Base-by-base conservation (phyloP, 2,329 filamentous ascomycete genomes). In the Botrytis tulipae region DNA sequence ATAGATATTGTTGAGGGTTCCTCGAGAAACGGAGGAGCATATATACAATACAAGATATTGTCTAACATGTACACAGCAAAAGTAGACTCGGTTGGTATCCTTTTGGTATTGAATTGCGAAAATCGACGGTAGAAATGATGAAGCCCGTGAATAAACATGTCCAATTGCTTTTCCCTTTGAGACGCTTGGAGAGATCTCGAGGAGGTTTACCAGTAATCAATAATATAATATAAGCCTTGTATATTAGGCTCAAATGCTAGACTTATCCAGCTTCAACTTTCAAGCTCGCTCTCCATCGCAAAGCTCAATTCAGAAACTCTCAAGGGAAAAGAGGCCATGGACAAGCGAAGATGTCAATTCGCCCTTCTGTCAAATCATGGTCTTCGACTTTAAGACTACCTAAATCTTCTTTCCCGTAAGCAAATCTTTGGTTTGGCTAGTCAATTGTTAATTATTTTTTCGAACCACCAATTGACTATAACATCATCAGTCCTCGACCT, bases 371-470 rank as follows among this genome's bases (percentile, higher is more conserved):
- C 63, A 90, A 88, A 83, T 90, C 87, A 81, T 93, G 92, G 91
- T 88, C 90, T 81, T 89, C 90, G 81, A 94, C 92, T 71, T 82
- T 95, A 82, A 91, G 88, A 83, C 87, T 96, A 79, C 93, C 93
- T 74, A 91, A 90, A 80, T 92, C 92, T 67, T 88, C 86, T 62
- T 93, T 95, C 78, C 91, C 91, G 89, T 91, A 84, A 81, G 87
- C 73, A 73, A 72, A 48, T 48, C 40, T 67, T 60, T 61, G 51
- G 46, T 68, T 68, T 68, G 35, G 46, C 51, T 68, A 40, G 68
- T 74, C 60, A 74, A 77, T 60, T 76, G 44, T 42, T 73, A 65
- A 60, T 42, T 46, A 44, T 42, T 46, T 66, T 57, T 25, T 29
- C 60, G 70, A 66, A 54, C 70, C 44, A 66, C 65, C 44, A 72